phyloP scores from a whole-genome alignment of 2,329 filamentous ascomycete species.

The Alternaria conjuncta region DNA sequence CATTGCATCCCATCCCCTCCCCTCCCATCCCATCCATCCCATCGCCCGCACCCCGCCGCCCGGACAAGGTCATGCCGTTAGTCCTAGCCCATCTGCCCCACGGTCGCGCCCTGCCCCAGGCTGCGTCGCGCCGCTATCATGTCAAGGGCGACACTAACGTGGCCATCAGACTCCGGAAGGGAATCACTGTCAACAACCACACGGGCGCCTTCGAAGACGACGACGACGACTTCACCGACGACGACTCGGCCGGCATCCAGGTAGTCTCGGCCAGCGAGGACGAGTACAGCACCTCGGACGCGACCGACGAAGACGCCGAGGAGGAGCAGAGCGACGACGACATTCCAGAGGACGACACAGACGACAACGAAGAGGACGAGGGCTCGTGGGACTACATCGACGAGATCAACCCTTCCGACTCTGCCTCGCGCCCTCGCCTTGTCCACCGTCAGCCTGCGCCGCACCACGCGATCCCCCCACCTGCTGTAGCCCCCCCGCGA shows the following conservation, averaged over 20 bases:
- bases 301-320: conserved; percentile 38
- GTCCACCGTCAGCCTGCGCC: conserved; percentile 27
- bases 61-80: conserved; percentile 48
- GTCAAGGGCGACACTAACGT: conserved; percentile 48
- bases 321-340: conserved; percentile 28
- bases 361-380: conserved; percentile 39
- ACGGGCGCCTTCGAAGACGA: conserved; percentile 43
- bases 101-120: conserved; percentile 32
- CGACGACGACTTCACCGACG: conserved; percentile 36
- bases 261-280: conserved; percentile 42
- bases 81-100: conserved; percentile 48
- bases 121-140: conserved; percentile 24
- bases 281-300: conserved; percentile 32
- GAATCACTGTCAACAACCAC: conserved; percentile 48
- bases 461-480: conserved; percentile 35
- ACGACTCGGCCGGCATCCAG: conserved; percentile 42
- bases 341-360: conserved; percentile 33
- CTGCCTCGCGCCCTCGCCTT: conserved; percentile 51
- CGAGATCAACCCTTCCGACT: conserved; percentile 58
- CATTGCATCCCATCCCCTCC: neutral
- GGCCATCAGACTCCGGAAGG: conserved; percentile 45
- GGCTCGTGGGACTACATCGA: conserved; percentile 43
- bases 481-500: conserved; percentile 43
- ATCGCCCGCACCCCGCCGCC: conserved; percentile 26
- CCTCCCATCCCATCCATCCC: neutral